Base-by-base conservation (phyloP, 495 filamentous ascomycete species). In the Hamigera avellanea region DNA sequence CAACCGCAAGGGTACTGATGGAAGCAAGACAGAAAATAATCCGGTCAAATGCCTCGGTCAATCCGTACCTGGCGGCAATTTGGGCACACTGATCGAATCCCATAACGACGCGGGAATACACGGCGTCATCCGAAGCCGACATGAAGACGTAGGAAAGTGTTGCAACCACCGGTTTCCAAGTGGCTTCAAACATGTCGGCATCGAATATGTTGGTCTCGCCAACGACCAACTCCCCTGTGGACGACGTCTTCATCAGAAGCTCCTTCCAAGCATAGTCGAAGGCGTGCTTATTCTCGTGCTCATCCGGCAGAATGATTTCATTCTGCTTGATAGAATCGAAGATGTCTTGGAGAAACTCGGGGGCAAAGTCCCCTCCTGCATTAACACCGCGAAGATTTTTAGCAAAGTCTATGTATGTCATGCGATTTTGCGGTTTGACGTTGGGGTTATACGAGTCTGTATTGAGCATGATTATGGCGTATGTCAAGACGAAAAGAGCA, bases 251-350 rank as follows among this genome's bases (percentile, higher is more conserved):
- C 41, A 91, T 55, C 30, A 95, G 63, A 10, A 99, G 67, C 56
- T 96, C 91, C 52, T 83, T 86, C 91, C 91, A 99, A 2, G 89
- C 87, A 56, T 93, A 88, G 52, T 96, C 91, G 47, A 95, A 99
- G 2, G 87, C 86, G 55, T 93, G 80, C 53, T 83, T 80, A 53
- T 94, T 95, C 48, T 96, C 86, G 54, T 96, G 91, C 56, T 99
- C 91, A 39, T 95, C 89, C 0, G 91, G 91, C 14, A 99, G 65
- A 38, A 99, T 95, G 37, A 99, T 99, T 58, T 99, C 91, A 35
- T 86, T 80, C 2, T 75, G 74, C 53, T 81, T 86, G 61, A 99
- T 96, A 7, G 84, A 83, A 44, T 95, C 80, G 50, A 79, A 99
- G 35, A 95, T 93, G 2, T 74, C 72, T 46, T 93, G 76, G 2